Conservation (phyloP, 805 yeast species). For the Grigorovia yakushimaensis region DNA sequence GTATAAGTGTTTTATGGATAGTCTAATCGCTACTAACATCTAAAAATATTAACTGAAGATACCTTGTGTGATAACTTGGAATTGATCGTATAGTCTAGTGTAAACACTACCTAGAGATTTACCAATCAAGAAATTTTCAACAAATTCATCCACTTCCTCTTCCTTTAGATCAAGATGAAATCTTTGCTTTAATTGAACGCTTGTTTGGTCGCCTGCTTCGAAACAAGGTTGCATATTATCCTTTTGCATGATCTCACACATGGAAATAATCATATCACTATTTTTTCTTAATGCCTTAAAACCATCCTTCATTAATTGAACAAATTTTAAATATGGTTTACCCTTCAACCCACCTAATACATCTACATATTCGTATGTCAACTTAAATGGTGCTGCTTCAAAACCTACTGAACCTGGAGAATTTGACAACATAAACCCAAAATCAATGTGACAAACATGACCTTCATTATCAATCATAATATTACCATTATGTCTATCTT, state of each 20-base stretch:
- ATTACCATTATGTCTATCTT: slow-evolving; percentile 95
- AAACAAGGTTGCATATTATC: slow-evolving; percentile 89
- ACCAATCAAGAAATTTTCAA: slow-evolving; percentile 64
- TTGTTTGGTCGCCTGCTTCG: slow-evolving; percentile 76
- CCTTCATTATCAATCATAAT: slow-evolving; percentile 95
- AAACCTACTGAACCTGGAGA: slow-evolving; percentile 97
- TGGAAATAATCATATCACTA: slow-evolving; percentile 61
- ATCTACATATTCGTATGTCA: slow-evolving; percentile 83
- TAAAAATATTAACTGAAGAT: slow-evolving; percentile 57
- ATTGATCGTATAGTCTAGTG: slow-evolving; percentile 90
- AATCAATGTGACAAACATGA: slow-evolving; percentile 89
- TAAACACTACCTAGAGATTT: slow-evolving; percentile 82
- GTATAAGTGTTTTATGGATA: background rate
- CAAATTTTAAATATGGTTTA: slow-evolving; percentile 50
- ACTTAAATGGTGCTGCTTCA: slow-evolving; percentile 95
- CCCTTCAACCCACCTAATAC: slow-evolving; percentile 72
- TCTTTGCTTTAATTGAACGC: slow-evolving; percentile 68
- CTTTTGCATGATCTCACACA: slow-evolving; percentile 90
- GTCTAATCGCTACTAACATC: no score
- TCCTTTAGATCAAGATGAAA: slow-evolving; percentile 61
- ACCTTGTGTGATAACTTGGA: slow-evolving; percentile 90
- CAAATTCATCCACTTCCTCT: slow-evolving; percentile 52
- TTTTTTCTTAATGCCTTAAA: slow-evolving; percentile 66
- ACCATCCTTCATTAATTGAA: slow-evolving; percentile 54
- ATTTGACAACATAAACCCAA: slow-evolving; percentile 85